Percentiles rank a stretch among this genome's conserved stretches.
These are phyloP conservation scores for Ochetophila trinervis DNA, from an alignment of 306 rosid species.

Conservation along the genomic window DNA sequence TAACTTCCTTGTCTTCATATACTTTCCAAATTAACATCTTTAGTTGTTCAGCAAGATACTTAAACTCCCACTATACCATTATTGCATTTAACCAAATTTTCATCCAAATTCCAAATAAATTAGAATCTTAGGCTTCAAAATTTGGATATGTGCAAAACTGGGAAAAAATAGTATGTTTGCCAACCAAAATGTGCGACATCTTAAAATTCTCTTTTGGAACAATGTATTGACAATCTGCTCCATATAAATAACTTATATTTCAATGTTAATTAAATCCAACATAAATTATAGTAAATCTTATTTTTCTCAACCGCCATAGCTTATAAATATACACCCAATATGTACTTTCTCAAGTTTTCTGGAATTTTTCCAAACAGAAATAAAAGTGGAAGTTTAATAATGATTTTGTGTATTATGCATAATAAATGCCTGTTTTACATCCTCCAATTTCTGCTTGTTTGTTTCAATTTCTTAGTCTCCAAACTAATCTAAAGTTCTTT, in stretches of 20 bases:
- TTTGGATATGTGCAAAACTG: not conserved
- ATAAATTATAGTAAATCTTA: too few species aligned
- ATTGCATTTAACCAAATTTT: not conserved
- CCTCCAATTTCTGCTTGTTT: not conserved
- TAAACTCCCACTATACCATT: not conserved
- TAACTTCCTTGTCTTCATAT: not conserved
- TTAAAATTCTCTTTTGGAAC: not conserved
- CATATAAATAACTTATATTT: too few species aligned
- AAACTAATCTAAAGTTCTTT: not conserved
- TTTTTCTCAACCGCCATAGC: too few species aligned
- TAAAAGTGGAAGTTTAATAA: too few species aligned
- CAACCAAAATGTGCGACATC: not conserved
- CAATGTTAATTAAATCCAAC: too few species aligned
- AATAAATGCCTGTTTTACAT: not conserved
- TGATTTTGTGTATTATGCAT: too few species aligned
- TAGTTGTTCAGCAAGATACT: conserved; percentile 7
- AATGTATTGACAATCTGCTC: too few species aligned
- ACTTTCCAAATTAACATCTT: not conserved
- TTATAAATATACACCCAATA: too few species aligned
- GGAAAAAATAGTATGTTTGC: too few species aligned
- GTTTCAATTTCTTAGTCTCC: not conserved
- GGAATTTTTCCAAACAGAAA: too few species aligned
- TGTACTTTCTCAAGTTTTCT: too few species aligned
- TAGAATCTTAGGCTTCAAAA: not conserved
- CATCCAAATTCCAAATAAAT: conserved; percentile 7